These are phyloP conservation scores for Ulvella scutata DNA, from an alignment of 139 green algal species.

Conservation along the genomic window DNA sequence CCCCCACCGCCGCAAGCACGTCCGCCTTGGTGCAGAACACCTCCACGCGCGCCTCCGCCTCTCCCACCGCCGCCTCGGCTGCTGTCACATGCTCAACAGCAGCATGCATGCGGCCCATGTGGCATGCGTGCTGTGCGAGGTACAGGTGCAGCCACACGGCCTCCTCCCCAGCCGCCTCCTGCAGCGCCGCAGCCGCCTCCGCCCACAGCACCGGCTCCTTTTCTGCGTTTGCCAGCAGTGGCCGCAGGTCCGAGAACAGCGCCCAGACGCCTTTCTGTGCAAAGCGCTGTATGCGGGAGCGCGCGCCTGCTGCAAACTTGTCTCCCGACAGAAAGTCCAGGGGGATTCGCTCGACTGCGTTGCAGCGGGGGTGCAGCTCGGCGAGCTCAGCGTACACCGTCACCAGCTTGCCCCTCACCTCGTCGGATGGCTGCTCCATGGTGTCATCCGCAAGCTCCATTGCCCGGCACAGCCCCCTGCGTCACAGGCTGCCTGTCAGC, in stretches of 20 bases:
- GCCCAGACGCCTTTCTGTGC: conserved; percentile 78
- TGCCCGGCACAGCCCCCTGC: not conserved
- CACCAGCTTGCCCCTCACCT: conserved; percentile 17
- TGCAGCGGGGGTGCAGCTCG: conserved; percentile 37
- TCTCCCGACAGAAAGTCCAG: conserved; percentile 73
- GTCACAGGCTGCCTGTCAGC: too few relatives aligned
- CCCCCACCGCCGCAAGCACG: conserved; percentile 4
- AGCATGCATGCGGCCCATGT: conserved; percentile 28
- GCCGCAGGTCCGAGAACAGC: conserved; percentile 80
- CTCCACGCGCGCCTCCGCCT: conserved; percentile 40
- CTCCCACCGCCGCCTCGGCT: conserved; percentile 37
- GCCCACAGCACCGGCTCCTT: conserved; percentile 16
- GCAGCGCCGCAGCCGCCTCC: conserved; percentile 5
- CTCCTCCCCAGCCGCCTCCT: conserved; percentile 14
- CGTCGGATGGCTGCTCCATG: not conserved
- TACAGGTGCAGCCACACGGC: conserved; percentile 61
- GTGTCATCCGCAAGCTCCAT: conserved; percentile 11
- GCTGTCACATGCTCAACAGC: conserved; percentile 54
- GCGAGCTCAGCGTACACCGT: conserved; percentile 62
- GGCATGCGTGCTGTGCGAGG: conserved; percentile 67
- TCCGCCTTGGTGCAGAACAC: conserved; percentile 53
- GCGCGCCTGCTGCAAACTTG: conserved; percentile 43
- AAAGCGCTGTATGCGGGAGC: conserved; percentile 53
- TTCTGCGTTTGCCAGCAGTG: conserved; percentile 27
- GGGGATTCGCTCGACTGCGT: conserved; percentile 49